Conservation (phyloP, 2,329 filamentous ascomycete species). For the Verticillium nonalfalfae region DNA sequence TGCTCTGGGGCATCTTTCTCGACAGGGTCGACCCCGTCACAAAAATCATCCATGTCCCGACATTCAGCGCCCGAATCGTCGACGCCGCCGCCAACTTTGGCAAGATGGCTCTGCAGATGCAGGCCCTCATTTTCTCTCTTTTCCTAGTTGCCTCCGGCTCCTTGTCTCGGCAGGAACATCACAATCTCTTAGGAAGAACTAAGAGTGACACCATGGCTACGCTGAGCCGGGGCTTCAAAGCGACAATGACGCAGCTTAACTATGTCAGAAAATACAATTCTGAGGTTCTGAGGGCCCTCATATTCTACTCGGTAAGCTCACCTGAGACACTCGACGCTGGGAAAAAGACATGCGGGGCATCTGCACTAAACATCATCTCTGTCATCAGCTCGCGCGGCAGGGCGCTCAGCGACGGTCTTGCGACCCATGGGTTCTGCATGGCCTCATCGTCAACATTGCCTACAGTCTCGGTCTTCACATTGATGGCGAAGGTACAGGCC, state of each 20-base stretch:
- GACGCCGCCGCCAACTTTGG: conserved; percentile 50
- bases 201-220: conserved; percentile 42
- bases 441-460: conserved; percentile 54
- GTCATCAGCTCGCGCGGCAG: no score
- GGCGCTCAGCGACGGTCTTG: background rate
- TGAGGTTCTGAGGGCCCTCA: conserved; percentile 8
- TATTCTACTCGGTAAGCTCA: background rate
- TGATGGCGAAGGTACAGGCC: conserved; percentile 24
- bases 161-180: conserved; percentile 40
- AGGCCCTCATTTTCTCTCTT: conserved; percentile 1
- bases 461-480: conserved; percentile 61
- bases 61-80: conserved; percentile 56
- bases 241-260: conserved; percentile 41
- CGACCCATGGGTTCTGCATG: conserved; percentile 48
- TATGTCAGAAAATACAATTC: conserved; percentile 55
- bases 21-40: conserved; percentile 68
- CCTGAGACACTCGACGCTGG: rapidly evolving
- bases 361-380: background rate
- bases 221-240: conserved; percentile 43
- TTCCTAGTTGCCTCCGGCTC: background rate
- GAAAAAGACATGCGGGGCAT: no score
- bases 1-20: conserved; percentile 66
- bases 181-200: conserved; percentile 37
- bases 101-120: conserved; percentile 35
- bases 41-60: conserved; percentile 66